These are phyloP conservation scores for Ogataea sp. DNA, from an alignment of 805 yeast genomes.

Conservation along the genomic window DNA sequence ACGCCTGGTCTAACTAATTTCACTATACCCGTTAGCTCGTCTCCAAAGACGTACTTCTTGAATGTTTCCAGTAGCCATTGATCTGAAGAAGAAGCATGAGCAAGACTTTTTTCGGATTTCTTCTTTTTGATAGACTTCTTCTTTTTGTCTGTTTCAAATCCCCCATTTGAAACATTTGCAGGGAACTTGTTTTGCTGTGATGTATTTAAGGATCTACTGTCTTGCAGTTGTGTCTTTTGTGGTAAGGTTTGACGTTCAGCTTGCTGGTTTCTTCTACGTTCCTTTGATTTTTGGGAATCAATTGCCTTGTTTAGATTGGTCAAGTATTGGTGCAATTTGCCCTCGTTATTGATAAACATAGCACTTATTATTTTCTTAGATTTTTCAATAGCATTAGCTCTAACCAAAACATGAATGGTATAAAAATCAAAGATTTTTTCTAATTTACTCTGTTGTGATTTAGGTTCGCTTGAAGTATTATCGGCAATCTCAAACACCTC, in stretches of 20 bases:
- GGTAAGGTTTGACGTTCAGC: background rate
- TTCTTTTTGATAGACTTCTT: constrained; percentile 9
- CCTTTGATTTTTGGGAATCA: constrained; percentile 2
- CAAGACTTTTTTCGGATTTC: background rate
- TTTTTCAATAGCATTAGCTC: constrained; percentile 9
- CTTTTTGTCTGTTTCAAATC: background rate
- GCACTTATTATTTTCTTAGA: constrained; percentile 12
- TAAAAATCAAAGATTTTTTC: constrained; percentile 18
- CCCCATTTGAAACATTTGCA: background rate
- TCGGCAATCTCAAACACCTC: background rate
- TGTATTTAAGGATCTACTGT: too few species aligned
- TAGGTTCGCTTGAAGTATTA: background rate
- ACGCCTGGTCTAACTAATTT: constrained; percentile 3
- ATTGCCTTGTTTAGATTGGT: constrained; percentile 4
- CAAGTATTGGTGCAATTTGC: constrained; percentile 7
- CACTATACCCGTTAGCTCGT: background rate
- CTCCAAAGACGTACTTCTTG: background rate
- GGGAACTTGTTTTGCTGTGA: background rate
- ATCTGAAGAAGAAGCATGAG: background rate
- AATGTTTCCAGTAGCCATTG: background rate
- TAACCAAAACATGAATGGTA: constrained; percentile 15
- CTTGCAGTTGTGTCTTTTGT: background rate
- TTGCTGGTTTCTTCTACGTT: background rate
- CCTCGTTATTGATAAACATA: constrained; percentile 12
- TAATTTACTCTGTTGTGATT: background rate